Percentiles rank a stretch among this genome's conserved stretches.
Conservation (phyloP, 352 stramenopile species). For the Pythium diclinum region DNA sequence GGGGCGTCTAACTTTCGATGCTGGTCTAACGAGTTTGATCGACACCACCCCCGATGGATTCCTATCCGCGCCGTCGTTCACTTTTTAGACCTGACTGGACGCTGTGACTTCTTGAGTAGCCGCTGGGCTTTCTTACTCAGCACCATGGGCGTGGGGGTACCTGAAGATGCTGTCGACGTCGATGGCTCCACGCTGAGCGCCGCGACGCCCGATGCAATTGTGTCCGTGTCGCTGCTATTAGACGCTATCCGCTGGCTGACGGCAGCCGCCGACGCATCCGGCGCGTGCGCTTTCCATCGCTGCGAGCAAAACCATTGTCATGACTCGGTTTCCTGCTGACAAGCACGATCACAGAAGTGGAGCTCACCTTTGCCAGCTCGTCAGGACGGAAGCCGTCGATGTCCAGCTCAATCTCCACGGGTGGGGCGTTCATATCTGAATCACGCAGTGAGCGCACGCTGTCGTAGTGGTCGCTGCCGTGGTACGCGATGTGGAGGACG, state of each 20-base stretch:
- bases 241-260: constrained; percentile 15
- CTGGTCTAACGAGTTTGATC: not conserved
- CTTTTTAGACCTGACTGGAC: constrained; percentile 12
- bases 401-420: constrained; percentile 49
- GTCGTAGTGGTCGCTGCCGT: constrained; percentile 82
- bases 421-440: constrained; percentile 31
- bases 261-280: not conserved
- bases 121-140: constrained; percentile 29
- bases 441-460: constrained; percentile 62
- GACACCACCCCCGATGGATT: not conserved
- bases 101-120: constrained; percentile 22
- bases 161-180: not conserved
- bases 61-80: constrained; percentile 1
- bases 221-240: not conserved
- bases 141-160: constrained; percentile 3
- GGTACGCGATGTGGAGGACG: constrained; percentile 62
- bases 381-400: constrained; percentile 54
- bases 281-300: constrained; percentile 20
- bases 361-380: constrained; percentile 54
- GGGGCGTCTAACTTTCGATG: not conserved
- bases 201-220: not conserved
- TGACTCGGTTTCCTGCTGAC: not conserved
- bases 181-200: constrained; percentile 6
- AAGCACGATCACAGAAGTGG: not conserved
- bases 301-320: not conserved